These are phyloP conservation scores for Amphirosellinia nigrospora DNA, from an alignment of 495 filamentous ascomycete genomes.

Conservation along the genomic window DNA sequence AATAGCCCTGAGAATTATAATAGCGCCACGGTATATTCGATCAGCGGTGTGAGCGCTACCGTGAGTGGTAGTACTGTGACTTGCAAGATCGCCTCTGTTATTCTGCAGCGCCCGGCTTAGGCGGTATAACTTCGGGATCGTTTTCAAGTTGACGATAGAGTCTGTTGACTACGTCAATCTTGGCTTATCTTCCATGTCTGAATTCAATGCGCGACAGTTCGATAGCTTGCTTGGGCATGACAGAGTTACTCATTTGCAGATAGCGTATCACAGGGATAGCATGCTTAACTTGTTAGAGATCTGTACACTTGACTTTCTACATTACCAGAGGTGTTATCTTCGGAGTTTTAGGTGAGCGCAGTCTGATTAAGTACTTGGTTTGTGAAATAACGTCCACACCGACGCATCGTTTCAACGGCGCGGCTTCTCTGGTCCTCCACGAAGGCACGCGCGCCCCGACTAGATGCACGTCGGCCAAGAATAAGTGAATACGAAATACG, in stretches of 20 bases:
- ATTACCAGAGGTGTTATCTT: neutral
- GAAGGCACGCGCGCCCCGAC: neutral
- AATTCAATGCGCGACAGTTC: too few relatives aligned
- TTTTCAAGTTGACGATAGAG: neutral
- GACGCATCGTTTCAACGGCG: neutral
- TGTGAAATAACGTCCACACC: neutral
- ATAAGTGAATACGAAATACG: neutral
- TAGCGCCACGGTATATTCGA: slow-evolving; percentile 40
- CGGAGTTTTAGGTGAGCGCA: too few relatives aligned
- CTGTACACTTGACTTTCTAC: neutral
- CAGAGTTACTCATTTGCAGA: neutral
- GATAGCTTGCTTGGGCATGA: neutral
- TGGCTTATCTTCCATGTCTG: neutral
- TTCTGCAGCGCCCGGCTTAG: slow-evolving; percentile 38
- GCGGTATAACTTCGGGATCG: neutral
- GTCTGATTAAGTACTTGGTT: neutral
- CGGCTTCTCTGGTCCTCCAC: neutral
- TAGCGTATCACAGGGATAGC: neutral
- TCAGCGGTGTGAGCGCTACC: slow-evolving; percentile 36
- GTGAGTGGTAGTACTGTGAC: slow-evolving; percentile 43
- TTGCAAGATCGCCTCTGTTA: slow-evolving; percentile 42
- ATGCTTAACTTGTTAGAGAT: neutral
- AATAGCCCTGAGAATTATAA: slow-evolving; percentile 46
- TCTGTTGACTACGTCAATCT: neutral
- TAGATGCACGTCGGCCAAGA: neutral